Percentiles rank a stretch among this genome's conserved stretches.
phyloP scores from a whole-genome alignment of 2,329 filamentous ascomycete genomes.

The Talaromyces sp. region DNA sequence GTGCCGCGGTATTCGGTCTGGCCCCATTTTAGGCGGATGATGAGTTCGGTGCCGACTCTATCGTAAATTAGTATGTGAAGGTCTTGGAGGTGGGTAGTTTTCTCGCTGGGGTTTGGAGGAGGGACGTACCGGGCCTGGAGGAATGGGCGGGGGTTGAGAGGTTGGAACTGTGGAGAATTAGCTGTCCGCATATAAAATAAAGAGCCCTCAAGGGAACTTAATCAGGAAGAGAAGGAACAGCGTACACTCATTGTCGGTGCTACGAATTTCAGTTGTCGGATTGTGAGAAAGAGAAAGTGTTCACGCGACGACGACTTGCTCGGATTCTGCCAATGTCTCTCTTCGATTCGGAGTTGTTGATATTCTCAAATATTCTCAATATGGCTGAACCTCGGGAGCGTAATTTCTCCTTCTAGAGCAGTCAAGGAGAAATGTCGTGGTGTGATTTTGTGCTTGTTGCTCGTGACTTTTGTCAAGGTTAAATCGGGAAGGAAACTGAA shows the following conservation, averaged over 20 bases:
- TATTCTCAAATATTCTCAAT: neutral
- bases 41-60: slow-evolving; percentile 84
- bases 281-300: neutral
- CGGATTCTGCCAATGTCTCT: neutral
- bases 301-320: slow-evolving; percentile 11
- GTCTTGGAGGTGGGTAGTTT: neutral
- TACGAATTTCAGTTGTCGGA: neutral
- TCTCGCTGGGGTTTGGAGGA: neutral
- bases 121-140: slow-evolving; percentile 79
- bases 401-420: neutral
- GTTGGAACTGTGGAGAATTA: slow-evolving; percentile 65
- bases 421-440: neutral
- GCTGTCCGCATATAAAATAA: too few relatives aligned
- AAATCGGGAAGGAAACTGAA: neutral
- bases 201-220: too few relatives aligned
- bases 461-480: neutral
- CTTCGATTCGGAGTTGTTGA: neutral
- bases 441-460: neutral
- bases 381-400: too few relatives aligned
- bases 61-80: neutral
- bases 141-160: slow-evolving; percentile 94
- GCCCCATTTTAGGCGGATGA: slow-evolving; percentile 95
- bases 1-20: slow-evolving; percentile 95
- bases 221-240: slow-evolving; percentile 23
- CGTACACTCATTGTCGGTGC: slow-evolving; percentile 35